phyloP scores from a whole-genome alignment of 2,329 filamentous ascomycete genomes.

The Myriosclerotinia scirpicola region DNA sequence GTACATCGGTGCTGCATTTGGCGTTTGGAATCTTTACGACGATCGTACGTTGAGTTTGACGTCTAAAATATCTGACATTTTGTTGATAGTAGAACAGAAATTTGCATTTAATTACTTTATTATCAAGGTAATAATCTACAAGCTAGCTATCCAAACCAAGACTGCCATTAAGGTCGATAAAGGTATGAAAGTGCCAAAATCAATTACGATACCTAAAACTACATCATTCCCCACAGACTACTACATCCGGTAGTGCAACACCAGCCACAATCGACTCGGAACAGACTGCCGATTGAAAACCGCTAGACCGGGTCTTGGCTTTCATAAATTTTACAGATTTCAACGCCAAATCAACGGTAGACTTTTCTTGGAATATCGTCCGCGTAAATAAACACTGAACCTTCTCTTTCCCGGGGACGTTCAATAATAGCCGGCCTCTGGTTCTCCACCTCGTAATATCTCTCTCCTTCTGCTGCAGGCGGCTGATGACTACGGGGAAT shows the following conservation, averaged over 20 bases:
- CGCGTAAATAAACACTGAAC: constrained; percentile 38
- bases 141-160: constrained; percentile 15
- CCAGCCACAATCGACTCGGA: constrained; percentile 15
- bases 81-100: not conserved
- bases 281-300: constrained; percentile 5
- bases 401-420: constrained; percentile 35
- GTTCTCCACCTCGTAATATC: constrained; percentile 36
- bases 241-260: not conserved
- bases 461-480: constrained; percentile 29
- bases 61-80: not conserved
- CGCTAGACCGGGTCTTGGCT: not conserved
- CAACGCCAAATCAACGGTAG: constrained; percentile 41
- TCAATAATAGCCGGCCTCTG: constrained; percentile 37
- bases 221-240: not conserved
- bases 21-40: not conserved
- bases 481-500: constrained; percentile 33
- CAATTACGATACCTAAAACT: not conserved
- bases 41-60: not conserved
- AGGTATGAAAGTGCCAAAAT: not conserved
- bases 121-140: not conserved
- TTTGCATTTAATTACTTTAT: not conserved
- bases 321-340: constrained; percentile 5
- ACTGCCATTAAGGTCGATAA: not conserved
- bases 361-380: constrained; percentile 38
- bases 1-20: not conserved